Evolutionary conservation across 768 basidiomycete genomes (phyloP), one percentile per base, ranked within the genome.

Genomic region (Erythrobasidium yunnanense): DNA sequence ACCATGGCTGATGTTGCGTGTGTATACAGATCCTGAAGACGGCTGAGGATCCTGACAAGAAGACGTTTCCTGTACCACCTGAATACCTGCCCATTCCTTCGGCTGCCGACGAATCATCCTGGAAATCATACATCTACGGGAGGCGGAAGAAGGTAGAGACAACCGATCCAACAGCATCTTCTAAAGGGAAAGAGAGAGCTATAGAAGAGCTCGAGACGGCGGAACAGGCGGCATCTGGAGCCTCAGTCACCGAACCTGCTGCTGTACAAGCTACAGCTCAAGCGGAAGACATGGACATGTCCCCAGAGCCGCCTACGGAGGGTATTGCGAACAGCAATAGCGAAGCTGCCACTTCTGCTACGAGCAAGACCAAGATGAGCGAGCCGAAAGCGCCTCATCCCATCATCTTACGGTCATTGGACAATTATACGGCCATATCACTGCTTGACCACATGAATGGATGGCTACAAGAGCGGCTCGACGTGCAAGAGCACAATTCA

Each of bases 11-110:
- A n/a, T n/a, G n/a, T n/a, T n/a, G n/a, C n/a, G n/a, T n/a, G n/a
- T n/a, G n/a, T n/a, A n/a, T n/a, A 42, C 11, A 11, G 38, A 42
- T n/a, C 38, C 38, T 42, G 38, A 11, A 42, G 38, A 42, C 38
- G 11, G 11, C 38, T n/a, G 11, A 11, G n/a, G 38, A 11, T 42
- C 38, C 38, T 11, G n/a, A n/a, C 38, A 42, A 42, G 38, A 42
- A 11, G 11, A 42, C n/a, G 11, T n/a, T 11, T 32, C n/a, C 42
- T n/a, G 33, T 63, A n/a, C 60, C 60, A 50, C 11, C 45, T 5
- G 45, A 49, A 29, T 63, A 63, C 30, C 38, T 63, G n/a, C 60
- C 60, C n/a, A 49, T 63, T 7, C 60, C 60, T 32, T 38, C 60
- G n/a, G 60, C 60, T 2, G 45, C 46, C 32, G 60, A 63, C 30